A percentile compares a stretch with the other conserved stretches of the same genome.
phyloP scores from a whole-genome alignment of 2,329 filamentous ascomycete genomes.

The Colletotrichum viniferum region DNA sequence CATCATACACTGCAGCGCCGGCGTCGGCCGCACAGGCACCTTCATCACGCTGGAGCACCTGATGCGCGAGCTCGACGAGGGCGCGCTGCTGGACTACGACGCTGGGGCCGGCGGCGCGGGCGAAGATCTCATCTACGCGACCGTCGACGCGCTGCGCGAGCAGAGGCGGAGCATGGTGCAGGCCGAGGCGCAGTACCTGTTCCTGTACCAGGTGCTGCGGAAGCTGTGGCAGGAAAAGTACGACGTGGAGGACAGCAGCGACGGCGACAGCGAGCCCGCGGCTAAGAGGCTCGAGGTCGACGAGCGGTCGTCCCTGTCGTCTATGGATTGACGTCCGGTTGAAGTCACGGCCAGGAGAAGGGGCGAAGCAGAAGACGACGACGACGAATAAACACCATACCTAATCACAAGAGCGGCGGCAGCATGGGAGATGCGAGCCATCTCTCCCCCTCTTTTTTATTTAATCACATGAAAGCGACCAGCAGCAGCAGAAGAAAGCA shows the following conservation, averaged over 20 bases:
- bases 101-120: constrained; percentile 26
- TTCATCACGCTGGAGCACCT: constrained; percentile 97
- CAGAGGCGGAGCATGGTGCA: constrained; percentile 98
- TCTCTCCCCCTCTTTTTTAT: not conserved
- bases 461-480: not conserved
- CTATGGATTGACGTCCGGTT: constrained; percentile 31
- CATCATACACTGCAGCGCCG: constrained; percentile 87
- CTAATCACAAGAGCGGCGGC: not conserved
- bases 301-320: constrained; percentile 38
- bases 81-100: constrained; percentile 62
- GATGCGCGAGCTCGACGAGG: constrained; percentile 78
- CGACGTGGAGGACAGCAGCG: constrained; percentile 37
- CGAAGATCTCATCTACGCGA: constrained; percentile 74
- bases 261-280: constrained; percentile 47
- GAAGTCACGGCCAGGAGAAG: not conserved
- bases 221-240: constrained; percentile 76
- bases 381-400: not conserved
- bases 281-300: constrained; percentile 58
- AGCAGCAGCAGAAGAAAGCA: not conserved
- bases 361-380: not conserved
- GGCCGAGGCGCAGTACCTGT: constrained; percentile 80
- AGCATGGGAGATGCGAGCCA: not conserved
- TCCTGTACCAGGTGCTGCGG: constrained; percentile 86
- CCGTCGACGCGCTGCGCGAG: constrained; percentile 80
- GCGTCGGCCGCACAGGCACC: constrained; percentile 91